Evolutionary conservation across 148 eudicot genomes (phyloP).

Genomic region (Nepenthes mirabilis): DNA sequence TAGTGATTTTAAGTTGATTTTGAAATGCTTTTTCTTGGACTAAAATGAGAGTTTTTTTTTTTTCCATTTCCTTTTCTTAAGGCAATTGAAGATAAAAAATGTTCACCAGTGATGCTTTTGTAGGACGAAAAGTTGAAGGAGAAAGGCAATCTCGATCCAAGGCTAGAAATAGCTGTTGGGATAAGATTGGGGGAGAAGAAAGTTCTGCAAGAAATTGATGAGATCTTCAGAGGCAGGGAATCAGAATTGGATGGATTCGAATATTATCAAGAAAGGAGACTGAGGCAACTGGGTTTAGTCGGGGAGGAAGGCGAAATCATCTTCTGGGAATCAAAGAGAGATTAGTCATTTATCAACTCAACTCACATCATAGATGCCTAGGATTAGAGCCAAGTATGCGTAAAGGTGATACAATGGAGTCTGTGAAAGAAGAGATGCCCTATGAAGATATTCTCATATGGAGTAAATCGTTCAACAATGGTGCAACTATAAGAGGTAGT

Average conservation of each 20-base stretch:
- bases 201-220: slow-evolving; percentile 72
- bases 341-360: neutral
- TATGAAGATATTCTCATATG: neutral
- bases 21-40: too few relatives aligned
- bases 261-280: slow-evolving; percentile 92
- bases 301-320: slow-evolving; percentile 86
- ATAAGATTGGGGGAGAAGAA: slow-evolving; percentile 79
- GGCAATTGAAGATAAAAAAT: neutral
- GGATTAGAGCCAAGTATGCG: neutral
- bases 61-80: neutral
- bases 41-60: neutral
- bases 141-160: slow-evolving; percentile 35
- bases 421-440: slow-evolving; percentile 3
- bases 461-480: neutral
- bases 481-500: neutral
- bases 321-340: slow-evolving; percentile 58
- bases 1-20: neutral
- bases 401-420: neutral
- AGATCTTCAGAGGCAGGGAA: slow-evolving; percentile 54
- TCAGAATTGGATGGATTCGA: slow-evolving; percentile 51
- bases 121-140: slow-evolving; percentile 76
- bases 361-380: neutral
- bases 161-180: slow-evolving; percentile 47
- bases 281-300: slow-evolving; percentile 76
- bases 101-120: slow-evolving; percentile 4